Evolutionary conservation across 2,329 filamentous ascomycete genomes (phyloP).

Genomic region (Ophiostoma populinum): DNA sequence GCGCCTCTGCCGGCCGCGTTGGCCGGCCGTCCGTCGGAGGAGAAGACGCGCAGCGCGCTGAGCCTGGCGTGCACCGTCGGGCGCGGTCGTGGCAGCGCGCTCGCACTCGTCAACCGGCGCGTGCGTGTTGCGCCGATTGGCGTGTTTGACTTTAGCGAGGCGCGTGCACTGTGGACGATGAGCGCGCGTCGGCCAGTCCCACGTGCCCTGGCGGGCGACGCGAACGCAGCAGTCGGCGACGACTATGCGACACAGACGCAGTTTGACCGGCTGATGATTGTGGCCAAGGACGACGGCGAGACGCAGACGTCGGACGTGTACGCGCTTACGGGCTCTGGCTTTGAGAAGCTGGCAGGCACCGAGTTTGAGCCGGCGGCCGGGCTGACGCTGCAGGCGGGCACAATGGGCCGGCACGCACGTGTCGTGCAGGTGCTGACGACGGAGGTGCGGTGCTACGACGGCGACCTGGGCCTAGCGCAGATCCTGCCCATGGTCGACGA

Average conservation of each 20-base stretch:
- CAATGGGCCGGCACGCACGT: slow-evolving; percentile 61
- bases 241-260: slow-evolving; percentile 43
- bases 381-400: slow-evolving; percentile 69
- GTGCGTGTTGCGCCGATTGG: slow-evolving; percentile 58
- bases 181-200: slow-evolving; percentile 49
- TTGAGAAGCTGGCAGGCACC: slow-evolving; percentile 61
- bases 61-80: slow-evolving; percentile 46
- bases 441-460: slow-evolving; percentile 81
- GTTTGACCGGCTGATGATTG: slow-evolving; percentile 67
- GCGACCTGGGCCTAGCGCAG: slow-evolving; percentile 72
- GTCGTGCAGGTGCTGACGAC: slow-evolving; percentile 77
- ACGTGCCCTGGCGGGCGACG: slow-evolving; percentile 36
- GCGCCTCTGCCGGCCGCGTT: slow-evolving; percentile 24
- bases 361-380: slow-evolving; percentile 89
- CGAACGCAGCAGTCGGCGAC: slow-evolving; percentile 30
- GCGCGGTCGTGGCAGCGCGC: slow-evolving; percentile 44
- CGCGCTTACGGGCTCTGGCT: slow-evolving; percentile 51
- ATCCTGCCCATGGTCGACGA: slow-evolving; percentile 90
- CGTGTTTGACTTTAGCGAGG: slow-evolving; percentile 54
- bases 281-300: slow-evolving; percentile 52
- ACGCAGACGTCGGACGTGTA: slow-evolving; percentile 68
- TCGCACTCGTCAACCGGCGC: slow-evolving; percentile 62
- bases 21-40: slow-evolving; percentile 22
- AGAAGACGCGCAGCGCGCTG: slow-evolving; percentile 35
- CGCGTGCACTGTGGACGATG: slow-evolving; percentile 68